Conservation (phyloP, 345 rosid genomes). For the Heritiera fomes region DNA sequence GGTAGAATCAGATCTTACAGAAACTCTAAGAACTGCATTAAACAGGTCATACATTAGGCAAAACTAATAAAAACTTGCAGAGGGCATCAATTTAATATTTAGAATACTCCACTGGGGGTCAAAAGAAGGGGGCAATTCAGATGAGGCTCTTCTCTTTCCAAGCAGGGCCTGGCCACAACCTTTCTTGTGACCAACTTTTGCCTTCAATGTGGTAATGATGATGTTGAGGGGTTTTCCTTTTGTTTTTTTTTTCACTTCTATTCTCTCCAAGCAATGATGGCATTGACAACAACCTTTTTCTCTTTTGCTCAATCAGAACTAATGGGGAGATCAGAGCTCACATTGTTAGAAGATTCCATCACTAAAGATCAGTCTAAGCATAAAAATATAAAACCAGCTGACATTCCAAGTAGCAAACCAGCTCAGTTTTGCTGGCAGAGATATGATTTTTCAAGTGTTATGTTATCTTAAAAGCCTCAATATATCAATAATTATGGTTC, state of each 20-base stretch:
- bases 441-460: slow-evolving; percentile 9
- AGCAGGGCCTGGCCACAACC: slow-evolving; percentile 34
- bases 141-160: slow-evolving; percentile 16
- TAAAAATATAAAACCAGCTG: slow-evolving; percentile 30
- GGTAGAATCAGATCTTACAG: too few relatives aligned
- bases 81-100: not conserved
- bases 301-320: slow-evolving; percentile 42
- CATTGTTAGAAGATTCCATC: slow-evolving; percentile 50
- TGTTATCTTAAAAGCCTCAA: slow-evolving; percentile 55
- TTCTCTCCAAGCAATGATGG: slow-evolving; percentile 40
- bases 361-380: slow-evolving; percentile 31
- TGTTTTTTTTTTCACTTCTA: slow-evolving; percentile 23
- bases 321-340: slow-evolving; percentile 20
- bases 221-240: slow-evolving; percentile 23
- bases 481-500: slow-evolving; percentile 48
- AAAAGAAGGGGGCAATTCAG: slow-evolving; percentile 19
- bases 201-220: slow-evolving; percentile 39
- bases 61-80: not conserved
- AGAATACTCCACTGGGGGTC: slow-evolving; percentile 23
- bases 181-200: slow-evolving; percentile 40
- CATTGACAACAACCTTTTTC: slow-evolving; percentile 32
- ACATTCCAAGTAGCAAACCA: slow-evolving; percentile 35
- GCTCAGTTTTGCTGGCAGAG: slow-evolving; percentile 40
- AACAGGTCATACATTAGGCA: not conserved
- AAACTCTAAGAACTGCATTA: not conserved